phyloP scores from a whole-genome alignment of 805 yeast genomes.

The Cyberlindnera mississippiensis region DNA sequence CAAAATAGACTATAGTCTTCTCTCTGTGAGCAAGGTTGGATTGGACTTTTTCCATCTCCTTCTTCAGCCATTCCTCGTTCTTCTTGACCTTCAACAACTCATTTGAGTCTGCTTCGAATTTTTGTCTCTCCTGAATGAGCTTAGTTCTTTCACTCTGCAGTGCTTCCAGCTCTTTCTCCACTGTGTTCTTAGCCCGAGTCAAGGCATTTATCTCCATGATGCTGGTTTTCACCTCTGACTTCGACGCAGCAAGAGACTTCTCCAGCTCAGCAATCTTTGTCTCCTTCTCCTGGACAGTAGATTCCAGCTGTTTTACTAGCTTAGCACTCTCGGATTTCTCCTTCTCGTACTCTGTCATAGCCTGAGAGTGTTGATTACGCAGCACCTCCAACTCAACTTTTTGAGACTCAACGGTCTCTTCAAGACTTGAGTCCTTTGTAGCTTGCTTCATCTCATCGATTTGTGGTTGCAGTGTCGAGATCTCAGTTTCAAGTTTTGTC shows the following conservation, averaged over 20 bases:
- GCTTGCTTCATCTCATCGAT: slow-evolving; percentile 2
- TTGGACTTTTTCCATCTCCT: slow-evolving; percentile 18
- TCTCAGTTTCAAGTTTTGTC: not conserved
- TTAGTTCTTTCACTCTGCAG: slow-evolving; percentile 21
- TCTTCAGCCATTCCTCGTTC: slow-evolving; percentile 21
- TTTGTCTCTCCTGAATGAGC: slow-evolving; percentile 22
- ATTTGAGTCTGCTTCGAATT: slow-evolving; percentile 15
- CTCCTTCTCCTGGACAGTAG: slow-evolving; percentile 8
- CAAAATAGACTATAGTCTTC: slow-evolving; percentile 35
- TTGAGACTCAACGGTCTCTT: slow-evolving; percentile 19
- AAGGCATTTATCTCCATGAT: slow-evolving; percentile 7
- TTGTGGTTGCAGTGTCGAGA: not conserved
- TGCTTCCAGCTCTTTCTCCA: slow-evolving; percentile 20
- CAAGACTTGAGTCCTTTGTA: slow-evolving; percentile 5
- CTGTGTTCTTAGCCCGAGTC: slow-evolving; percentile 18
- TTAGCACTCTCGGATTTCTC: slow-evolving; percentile 16
- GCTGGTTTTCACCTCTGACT: slow-evolving; percentile 6
- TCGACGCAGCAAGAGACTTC: slow-evolving; percentile 1
- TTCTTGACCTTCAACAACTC: slow-evolving; percentile 22
- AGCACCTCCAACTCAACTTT: slow-evolving; percentile 27
- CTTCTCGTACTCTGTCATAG: slow-evolving; percentile 27
- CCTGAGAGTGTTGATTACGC: slow-evolving; percentile 34
- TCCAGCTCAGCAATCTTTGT: slow-evolving; percentile 6
- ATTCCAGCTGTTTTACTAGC: slow-evolving; percentile 8
- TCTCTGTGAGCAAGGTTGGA: slow-evolving; percentile 31